Percentiles rank a stretch among this genome's conserved stretches.
These are phyloP conservation scores for Candida orba DNA, from an alignment of 805 yeast genomes.

Conservation along the genomic window DNA sequence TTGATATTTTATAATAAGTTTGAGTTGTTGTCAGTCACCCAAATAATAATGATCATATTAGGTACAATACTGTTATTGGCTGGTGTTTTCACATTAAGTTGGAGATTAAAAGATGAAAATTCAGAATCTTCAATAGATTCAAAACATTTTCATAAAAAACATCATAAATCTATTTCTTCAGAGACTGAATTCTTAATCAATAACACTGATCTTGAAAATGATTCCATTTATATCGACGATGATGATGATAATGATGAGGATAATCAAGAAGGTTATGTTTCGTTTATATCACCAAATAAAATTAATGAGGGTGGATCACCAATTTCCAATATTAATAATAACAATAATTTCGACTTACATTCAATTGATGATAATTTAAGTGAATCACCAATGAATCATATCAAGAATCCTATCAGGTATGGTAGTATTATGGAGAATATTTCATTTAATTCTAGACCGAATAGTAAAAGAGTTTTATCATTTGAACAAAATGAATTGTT, in stretches of 20 bases:
- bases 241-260: constrained; percentile 10
- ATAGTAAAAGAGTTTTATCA: constrained; percentile 32
- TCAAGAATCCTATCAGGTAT: too few species aligned
- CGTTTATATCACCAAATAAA: constrained; percentile 32
- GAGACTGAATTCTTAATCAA: neutral
- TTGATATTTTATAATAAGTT: constrained; percentile 28
- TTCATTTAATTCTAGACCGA: too few species aligned
- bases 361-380: too few species aligned
- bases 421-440: too few species aligned
- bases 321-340: neutral
- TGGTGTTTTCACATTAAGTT: constrained; percentile 71
- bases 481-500: constrained; percentile 47
- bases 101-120: constrained; percentile 76
- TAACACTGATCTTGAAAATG: neutral
- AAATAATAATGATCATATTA: constrained; percentile 25
- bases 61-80: constrained; percentile 56
- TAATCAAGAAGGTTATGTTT: constrained; percentile 24
- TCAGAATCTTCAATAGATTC: constrained; percentile 38
- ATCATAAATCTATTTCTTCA: neutral
- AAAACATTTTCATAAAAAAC: neutral
- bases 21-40: neutral
- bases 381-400: too few species aligned
- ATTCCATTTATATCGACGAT: neutral
- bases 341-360: too few species aligned
- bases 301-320: constrained; percentile 8